Conservation (phyloP, 371 early-diverging fungal genomes). For the Mycotypha africana region DNA sequence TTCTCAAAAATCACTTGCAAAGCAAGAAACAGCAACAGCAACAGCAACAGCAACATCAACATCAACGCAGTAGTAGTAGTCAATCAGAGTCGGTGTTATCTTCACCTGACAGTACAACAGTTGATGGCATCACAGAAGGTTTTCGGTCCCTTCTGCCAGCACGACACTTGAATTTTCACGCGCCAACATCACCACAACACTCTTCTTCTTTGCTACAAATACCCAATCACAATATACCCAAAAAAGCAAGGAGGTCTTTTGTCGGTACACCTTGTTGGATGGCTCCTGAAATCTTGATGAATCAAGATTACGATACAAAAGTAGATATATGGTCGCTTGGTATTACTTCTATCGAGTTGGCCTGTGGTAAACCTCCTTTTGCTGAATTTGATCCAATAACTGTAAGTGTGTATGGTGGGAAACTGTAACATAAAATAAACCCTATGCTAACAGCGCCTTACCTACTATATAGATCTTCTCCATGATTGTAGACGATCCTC, state of each 20-base stretch:
- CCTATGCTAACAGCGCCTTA: neutral
- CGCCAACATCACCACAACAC: no score
- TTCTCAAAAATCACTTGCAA: neutral
- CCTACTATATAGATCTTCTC: slow-evolving; percentile 25
- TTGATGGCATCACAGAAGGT: neutral
- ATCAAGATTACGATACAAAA: slow-evolving; percentile 68
- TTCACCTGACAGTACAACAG: neutral
- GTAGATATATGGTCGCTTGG: slow-evolving; percentile 91
- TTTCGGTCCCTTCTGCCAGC: neutral
- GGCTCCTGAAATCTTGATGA: slow-evolving; percentile 86
- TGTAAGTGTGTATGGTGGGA: slow-evolving; percentile 15
- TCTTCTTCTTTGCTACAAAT: neutral
- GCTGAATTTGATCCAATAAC: slow-evolving; percentile 85
- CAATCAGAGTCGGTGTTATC: neutral
- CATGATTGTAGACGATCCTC: slow-evolving; percentile 28
- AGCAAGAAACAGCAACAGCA: no score
- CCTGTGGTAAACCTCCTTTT: slow-evolving; percentile 90
- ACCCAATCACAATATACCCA: slow-evolving; percentile 1
- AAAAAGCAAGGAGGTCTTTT: slow-evolving; percentile 39
- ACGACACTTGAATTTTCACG: neutral
- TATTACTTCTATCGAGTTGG: slow-evolving; percentile 93
- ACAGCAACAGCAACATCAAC: no score
- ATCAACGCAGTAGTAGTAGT: no score
- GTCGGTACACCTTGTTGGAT: slow-evolving; percentile 90
- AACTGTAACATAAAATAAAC: neutral